Base-by-base conservation (phyloP, 2,329 filamentous ascomycete species). In the Aureobasidium sp. region DNA sequence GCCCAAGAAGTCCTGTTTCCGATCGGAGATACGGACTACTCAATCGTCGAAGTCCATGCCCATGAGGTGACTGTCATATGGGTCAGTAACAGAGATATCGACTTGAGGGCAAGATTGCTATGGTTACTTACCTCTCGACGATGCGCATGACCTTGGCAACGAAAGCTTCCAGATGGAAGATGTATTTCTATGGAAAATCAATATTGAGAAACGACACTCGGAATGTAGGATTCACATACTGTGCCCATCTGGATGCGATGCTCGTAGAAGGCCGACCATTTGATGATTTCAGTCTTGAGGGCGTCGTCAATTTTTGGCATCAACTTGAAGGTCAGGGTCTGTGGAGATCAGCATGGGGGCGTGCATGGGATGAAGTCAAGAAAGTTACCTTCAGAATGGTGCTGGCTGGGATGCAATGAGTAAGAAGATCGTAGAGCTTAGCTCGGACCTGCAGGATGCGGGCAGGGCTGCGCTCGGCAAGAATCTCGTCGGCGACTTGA, bases 81-180 rank as follows among this genome's bases (percentile, higher is more conserved):
- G 25, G 40, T 57, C 29, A 57, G 53, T 15, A 55, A 31, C 37
- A 15, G n/a, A 31, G 35, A 33, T 27, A 5, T 45, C 23, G 27
- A 43, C 9, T 9, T 17, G 15, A 8, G 31, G 17, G 3, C 6
- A 31, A 6, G 23, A n/a, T 3, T 40, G 19, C 33, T n/a, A 31
- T 51, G 19, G 27, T 10, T 3, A 71, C 77, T 65, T 85, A 95
- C 85, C 91, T 93, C 78, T 99, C 94, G 64, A 93, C 83, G 66
- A 97, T 84, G 67, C 93, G 84, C 93, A 99, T 97, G 73, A 97
- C 96, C 77, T 96, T 97, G 61, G 93, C 93, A 61, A 99, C 94
- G 74, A 99, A 99, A 3, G 94, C 94, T 75, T 99, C 95, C 4
- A 99, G 78, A 70, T 99, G 95, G 75, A 99, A 99, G 64, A 99